A percentile compares a stretch with the other conserved stretches of the same genome.
phyloP scores from a whole-genome alignment of 2,329 filamentous ascomycete genomes.

The Helotiales sp. region DNA sequence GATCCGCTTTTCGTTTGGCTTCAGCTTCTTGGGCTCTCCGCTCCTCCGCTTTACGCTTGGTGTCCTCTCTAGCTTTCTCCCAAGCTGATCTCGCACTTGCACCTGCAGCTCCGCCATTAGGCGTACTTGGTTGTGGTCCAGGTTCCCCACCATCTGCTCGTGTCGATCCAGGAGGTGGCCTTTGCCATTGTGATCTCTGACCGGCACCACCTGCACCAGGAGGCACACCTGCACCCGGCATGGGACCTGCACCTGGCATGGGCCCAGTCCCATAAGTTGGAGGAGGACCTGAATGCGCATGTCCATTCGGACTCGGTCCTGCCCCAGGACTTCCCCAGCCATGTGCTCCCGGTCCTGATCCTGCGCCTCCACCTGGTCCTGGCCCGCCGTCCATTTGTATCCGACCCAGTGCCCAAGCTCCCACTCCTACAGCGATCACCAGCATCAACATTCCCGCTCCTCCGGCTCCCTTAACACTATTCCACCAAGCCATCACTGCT shows the following conservation, averaged over 20 bases:
- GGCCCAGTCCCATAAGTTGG: conserved; percentile 18
- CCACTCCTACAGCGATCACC: conserved; percentile 70
- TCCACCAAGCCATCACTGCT: conserved; percentile 71
- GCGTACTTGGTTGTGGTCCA: conserved; percentile 24
- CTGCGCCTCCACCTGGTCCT: conserved; percentile 33
- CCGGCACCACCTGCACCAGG: conserved; percentile 19
- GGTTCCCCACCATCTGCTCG: conserved; percentile 22
- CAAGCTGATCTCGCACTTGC: conserved; percentile 50
- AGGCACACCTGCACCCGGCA: conserved; percentile 13
- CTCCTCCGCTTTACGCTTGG: conserved; percentile 37
- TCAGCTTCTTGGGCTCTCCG: conserved; percentile 6
- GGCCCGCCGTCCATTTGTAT: conserved; percentile 53
- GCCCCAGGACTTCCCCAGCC: conserved; percentile 7
- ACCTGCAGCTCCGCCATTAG: conserved; percentile 19
- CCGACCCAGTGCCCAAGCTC: conserved; percentile 75
- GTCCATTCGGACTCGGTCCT: conserved; percentile 18
- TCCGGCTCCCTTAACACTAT: conserved; percentile 68
- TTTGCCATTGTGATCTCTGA: conserved; percentile 30
- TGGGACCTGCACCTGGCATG: conserved; percentile 30
- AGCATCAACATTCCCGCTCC: conserved; percentile 73
- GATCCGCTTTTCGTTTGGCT: conserved; percentile 3
- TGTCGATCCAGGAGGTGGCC: conserved; percentile 20
- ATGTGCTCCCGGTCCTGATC: conserved; percentile 15
- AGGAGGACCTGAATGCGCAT: conserved; percentile 22
- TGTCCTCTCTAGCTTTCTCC: conserved; percentile 71